Evolutionary conservation across 2,329 filamentous ascomycete species (phyloP), one percentile per base, ranked within the genome.

Genomic region (Arthrobotrys sinensis): DNA sequence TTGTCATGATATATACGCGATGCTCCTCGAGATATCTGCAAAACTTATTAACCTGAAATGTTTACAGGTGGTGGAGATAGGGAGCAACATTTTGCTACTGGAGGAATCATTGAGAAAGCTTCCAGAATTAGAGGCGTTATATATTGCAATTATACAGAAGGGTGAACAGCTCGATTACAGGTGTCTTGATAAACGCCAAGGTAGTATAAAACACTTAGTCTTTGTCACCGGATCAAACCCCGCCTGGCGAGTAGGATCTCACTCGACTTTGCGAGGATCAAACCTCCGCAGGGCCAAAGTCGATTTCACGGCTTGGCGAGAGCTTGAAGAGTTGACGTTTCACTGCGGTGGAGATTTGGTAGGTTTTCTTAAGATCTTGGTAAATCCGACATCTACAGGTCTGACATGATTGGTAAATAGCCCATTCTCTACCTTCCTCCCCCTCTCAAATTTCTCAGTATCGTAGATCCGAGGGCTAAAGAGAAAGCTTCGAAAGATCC

Each of bases 311-410:
- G n/a, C 1, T 6, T 60, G 53, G 53, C 5, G 34, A 19, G 1
- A 40, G 14, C 53, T 60, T 12, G 32, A 40, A 40, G 53, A 60
- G 14, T 19, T 60, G 16, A 60, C 53, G 3, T 60, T 40, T n/a
- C 32, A 60, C 53, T 38, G 32, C 10, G 34, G 34, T 24, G 53
- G 32, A 14, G n/a, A 19, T 8, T 14, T 60, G 12, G 53, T 60
- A 60, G 14, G 32, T n/a, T 6, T 32, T n/a, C 45, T 16, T 10
- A 16, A 21, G 6, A 5, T 10, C 45, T 46, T 21, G 6, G 14
- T 8, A n/a, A 14, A 5, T 5, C 8, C 4, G 2, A 19, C 4
- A 46, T 19, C 10, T 46, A 8, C 4, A 19, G 14, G 10, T 21
- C 45, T 48, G 6, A 48, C 45, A 6, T 21, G 11, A 8, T 36